These are phyloP conservation scores for Moricandia arvensis DNA, from an alignment of 345 rosid species.

Conservation along the genomic window DNA sequence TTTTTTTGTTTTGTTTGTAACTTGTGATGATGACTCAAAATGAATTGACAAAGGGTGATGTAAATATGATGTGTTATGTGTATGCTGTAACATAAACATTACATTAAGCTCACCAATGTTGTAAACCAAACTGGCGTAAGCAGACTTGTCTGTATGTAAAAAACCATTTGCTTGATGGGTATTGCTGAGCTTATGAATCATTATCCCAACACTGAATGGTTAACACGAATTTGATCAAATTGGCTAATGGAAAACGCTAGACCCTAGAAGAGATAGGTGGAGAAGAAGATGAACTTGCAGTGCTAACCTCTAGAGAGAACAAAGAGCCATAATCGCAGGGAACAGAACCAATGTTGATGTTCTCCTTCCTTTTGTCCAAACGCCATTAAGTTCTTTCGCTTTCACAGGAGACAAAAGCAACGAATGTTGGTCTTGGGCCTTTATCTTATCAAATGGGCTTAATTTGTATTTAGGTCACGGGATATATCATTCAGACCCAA, in stretches of 20 bases:
- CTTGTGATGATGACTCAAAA: conserved; percentile 5
- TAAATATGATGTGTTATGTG: not conserved
- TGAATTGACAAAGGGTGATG: not conserved
- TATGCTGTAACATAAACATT: not conserved
- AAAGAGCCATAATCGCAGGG: not conserved
- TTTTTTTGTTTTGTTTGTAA: conserved; percentile 27
- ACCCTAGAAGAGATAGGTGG: not conserved
- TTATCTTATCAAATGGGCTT: not conserved
- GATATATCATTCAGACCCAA: not conserved
- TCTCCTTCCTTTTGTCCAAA: not conserved
- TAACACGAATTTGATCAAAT: too few relatives aligned
- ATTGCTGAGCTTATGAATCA: conserved; percentile 87
- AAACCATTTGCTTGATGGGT: conserved; percentile 79
- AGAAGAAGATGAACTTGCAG: not conserved
- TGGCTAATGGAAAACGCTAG: too few relatives aligned
- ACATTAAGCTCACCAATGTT: not conserved
- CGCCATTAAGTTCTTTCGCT: too few relatives aligned
- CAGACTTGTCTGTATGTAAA: not conserved
- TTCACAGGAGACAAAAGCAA: not conserved
- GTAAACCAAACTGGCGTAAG: not conserved
- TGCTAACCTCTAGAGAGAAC: not conserved
- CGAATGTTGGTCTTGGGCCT: not conserved
- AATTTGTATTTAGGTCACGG: not conserved
- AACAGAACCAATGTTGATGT: not conserved
- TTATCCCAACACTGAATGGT: too few relatives aligned